A percentile compares a stretch with the other conserved stretches of the same genome.
Conservation (phyloP, 768 basidiomycete genomes). For the Leccinum subgranulosum region DNA sequence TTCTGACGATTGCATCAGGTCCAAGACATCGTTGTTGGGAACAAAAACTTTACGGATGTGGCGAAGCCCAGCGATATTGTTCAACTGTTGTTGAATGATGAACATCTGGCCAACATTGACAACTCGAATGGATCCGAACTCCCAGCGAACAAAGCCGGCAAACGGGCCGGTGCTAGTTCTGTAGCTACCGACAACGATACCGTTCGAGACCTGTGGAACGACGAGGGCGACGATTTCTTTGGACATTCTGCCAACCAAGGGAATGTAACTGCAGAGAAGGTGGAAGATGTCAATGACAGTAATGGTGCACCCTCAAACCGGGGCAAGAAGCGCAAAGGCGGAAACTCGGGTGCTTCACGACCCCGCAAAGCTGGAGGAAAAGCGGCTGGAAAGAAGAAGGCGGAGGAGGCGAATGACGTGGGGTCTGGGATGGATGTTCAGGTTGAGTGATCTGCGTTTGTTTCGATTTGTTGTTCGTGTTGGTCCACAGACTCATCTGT, state of each 20-base stretch:
- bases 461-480: conserved; percentile 10
- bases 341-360: conserved; percentile 16
- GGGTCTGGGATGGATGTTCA: conserved; percentile 26
- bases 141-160: conserved; percentile 34
- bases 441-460: conserved; percentile 21
- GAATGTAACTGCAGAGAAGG: conserved; percentile 19
- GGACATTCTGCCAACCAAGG: conserved; percentile 46
- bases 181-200: conserved; percentile 34
- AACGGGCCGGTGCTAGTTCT: conserved; percentile 32
- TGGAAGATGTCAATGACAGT: conserved; percentile 34
- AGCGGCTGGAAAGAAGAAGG: conserved; percentile 30
- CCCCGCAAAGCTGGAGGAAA: conserved; percentile 34
- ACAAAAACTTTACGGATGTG: conserved; percentile 90
- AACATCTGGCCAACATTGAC: conserved; percentile 78
- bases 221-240: conserved; percentile 86
- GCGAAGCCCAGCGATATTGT: conserved; percentile 97
- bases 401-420: conserved; percentile 20
- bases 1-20: conserved; percentile 50
- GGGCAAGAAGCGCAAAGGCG: conserved; percentile 35
- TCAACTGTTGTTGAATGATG: conserved; percentile 89
- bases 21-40: conserved; percentile 98
- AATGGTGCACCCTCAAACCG: conserved; percentile 21
- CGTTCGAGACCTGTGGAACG: conserved; percentile 74
- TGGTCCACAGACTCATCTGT: conserved; percentile 21
- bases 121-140: conserved; percentile 39